These are phyloP conservation scores for Tylopilus felleus DNA, from an alignment of 768 basidiomycete genomes.

Conservation along the genomic window DNA sequence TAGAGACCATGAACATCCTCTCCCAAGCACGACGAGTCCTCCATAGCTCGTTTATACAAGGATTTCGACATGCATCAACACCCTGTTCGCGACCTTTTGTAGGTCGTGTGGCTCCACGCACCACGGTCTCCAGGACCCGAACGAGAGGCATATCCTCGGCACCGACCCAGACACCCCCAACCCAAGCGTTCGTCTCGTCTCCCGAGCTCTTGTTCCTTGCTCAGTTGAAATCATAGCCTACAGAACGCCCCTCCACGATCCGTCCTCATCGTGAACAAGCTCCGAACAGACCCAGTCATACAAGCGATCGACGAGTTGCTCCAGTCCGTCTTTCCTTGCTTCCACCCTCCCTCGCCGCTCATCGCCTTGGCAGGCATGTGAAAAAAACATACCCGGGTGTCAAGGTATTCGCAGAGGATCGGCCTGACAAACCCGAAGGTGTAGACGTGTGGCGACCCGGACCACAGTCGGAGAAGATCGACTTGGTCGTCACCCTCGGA, in stretches of 20 bases:
- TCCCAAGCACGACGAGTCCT: conserved; percentile 20
- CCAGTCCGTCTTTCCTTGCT: conserved; percentile 41
- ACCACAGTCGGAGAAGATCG: conserved; percentile 59
- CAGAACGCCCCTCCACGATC: conserved; percentile 46
- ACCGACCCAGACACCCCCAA: conserved; percentile 2
- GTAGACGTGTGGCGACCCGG: conserved; percentile 61
- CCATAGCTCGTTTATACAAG: conserved; percentile 20
- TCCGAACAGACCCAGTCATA: conserved; percentile 73
- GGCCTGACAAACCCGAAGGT: conserved; percentile 60
- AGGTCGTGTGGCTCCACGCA: neutral
- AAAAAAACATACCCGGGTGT: conserved; percentile 55
- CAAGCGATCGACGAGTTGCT: conserved; percentile 74
- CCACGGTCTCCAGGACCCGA: neutral
- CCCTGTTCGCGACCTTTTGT: conserved; percentile 3
- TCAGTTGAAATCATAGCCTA: conserved; percentile 28
- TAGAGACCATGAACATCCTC: conserved; percentile 18
- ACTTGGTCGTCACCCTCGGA: conserved; percentile 86
- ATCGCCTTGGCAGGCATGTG: conserved; percentile 46
- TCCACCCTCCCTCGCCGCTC: neutral
- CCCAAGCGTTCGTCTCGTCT: conserved; percentile 22
- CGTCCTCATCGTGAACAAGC: conserved; percentile 77
- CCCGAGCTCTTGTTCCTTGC: conserved; percentile 8
- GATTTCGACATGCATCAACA: neutral
- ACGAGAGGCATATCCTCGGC: conserved; percentile 15
- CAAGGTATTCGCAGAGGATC: conserved; percentile 63